Percentiles rank a stretch among this genome's conserved stretches.
Conservation (phyloP, 768 basidiomycete species). For the Mycena olivaceomarginata region DNA sequence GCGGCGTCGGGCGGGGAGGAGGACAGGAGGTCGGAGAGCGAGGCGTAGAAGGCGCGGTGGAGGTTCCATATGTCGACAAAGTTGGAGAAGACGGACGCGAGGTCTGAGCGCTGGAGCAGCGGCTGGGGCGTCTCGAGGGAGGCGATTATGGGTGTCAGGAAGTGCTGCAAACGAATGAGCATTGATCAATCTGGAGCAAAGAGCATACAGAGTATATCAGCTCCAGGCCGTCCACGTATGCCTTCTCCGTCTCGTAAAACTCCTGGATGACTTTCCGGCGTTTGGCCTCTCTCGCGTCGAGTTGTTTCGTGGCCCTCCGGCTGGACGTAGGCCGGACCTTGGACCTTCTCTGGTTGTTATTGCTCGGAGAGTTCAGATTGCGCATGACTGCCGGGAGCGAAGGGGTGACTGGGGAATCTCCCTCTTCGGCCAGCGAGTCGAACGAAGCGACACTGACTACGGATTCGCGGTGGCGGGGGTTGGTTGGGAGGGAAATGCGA, state of each 20-base stretch:
- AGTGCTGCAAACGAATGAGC: constrained; percentile 71
- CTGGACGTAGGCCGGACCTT: constrained; percentile 62
- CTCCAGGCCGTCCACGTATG: constrained; percentile 89
- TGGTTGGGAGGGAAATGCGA: constrained; percentile 75
- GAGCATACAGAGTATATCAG: constrained; percentile 84
- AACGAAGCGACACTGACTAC: constrained; percentile 84
- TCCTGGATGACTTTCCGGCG: constrained; percentile 85
- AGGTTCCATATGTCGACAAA: constrained; percentile 96
- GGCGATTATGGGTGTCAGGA: constrained; percentile 85
- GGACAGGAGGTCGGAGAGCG: constrained; percentile 68
- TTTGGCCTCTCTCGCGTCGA: constrained; percentile 72
- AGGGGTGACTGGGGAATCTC: constrained; percentile 47
- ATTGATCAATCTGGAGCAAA: background rate
- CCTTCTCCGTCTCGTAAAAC: constrained; percentile 87
- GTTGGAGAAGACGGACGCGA: constrained; percentile 89
- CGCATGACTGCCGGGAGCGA: constrained; percentile 57
- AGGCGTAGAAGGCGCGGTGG: constrained; percentile 83
- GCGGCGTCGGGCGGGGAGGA: constrained; percentile 47
- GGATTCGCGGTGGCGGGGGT: constrained; percentile 76
- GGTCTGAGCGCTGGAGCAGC: constrained; percentile 79
- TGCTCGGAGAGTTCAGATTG: constrained; percentile 47
- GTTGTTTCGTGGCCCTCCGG: constrained; percentile 62
- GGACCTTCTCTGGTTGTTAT: constrained; percentile 41
- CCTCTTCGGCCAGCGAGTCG: constrained; percentile 78
- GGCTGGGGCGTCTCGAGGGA: constrained; percentile 83